Evolutionary conservation across 805 yeast species (phyloP), one percentile per base, ranked within the genome.

Genomic region (Debaryomyces tyrocola): DNA sequence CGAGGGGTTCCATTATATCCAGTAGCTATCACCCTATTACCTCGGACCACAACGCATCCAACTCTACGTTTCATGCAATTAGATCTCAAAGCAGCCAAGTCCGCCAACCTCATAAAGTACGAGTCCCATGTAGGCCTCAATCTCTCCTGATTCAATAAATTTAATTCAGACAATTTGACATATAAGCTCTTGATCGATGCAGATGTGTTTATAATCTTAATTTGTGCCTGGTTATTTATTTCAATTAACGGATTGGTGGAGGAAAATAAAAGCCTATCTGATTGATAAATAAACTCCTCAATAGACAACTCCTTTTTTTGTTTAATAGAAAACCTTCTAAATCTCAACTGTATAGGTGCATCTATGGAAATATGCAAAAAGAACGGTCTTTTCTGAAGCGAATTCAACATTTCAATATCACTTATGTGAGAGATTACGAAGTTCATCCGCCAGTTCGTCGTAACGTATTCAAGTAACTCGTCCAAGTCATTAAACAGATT

Each of bases 1-100:
- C 96, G 77, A 9, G 99, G 98, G 0, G 99, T 94, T 1, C 99
- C 99, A 59, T 94, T 94, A 66, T 94, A 94, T 0, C 99, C 99
- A 0, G 99, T 94, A 2, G 98, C 94, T 20, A 94, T 78, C 21
- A 94, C 96, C 46, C 97, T 74, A 33, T 80, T 82, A 40, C 88
- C 94, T 44, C 90, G 77, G 2, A 90, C 97, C 14, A 94, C 80
- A 7, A 94, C 98, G 66, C 98, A 92, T 0, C 99, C 99, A 2
- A 94, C 99, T 44, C 96, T 77, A 48, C 99, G 73, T 65, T 94
- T 94, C 98, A 94, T 94, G 70, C 99, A 94, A 56, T 94, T 94
- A 21, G 96, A 85, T 53, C 99, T 74, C 40, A 84, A 72, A 0
- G 99, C 96, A 0, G 99, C 99, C 58, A 94, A 75, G 54, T 89